These are phyloP conservation scores for Sporothrix euskadiensis DNA, from an alignment of 2,329 filamentous ascomycete genomes.

Conservation along the genomic window DNA sequence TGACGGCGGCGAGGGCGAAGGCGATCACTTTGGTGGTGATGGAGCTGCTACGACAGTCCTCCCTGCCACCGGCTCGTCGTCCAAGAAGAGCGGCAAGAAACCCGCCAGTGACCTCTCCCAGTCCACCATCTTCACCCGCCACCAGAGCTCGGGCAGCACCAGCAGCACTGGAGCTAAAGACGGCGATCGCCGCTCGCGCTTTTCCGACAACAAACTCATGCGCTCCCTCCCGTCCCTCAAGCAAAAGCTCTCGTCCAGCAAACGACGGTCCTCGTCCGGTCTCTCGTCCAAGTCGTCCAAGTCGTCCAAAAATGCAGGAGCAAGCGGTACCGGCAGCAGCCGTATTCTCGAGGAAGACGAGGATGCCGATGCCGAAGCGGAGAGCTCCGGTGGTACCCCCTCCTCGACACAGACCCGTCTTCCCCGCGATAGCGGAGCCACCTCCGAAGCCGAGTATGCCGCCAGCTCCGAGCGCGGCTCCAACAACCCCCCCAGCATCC, in stretches of 20 bases:
- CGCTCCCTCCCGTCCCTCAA: constrained; percentile 65
- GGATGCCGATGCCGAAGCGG: constrained; percentile 21
- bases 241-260: constrained; percentile 43
- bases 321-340: neutral
- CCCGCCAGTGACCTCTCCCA: constrained; percentile 38
- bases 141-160: constrained; percentile 26
- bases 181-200: constrained; percentile 53
- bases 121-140: constrained; percentile 44
- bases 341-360: constrained; percentile 41
- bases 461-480: neutral
- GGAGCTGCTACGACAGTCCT: constrained; percentile 23
- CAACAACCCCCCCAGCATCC: constrained; percentile 35
- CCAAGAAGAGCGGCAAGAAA: constrained; percentile 21
- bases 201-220: constrained; percentile 66
- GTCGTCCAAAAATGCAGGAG: constrained; percentile 18
- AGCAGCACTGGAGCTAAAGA: constrained; percentile 39
- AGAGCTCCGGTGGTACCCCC: constrained; percentile 12
- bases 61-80: neutral
- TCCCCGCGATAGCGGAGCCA: neutral
- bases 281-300: constrained; percentile 42
- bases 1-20: constrained; percentile 45
- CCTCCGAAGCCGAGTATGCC: neutral
- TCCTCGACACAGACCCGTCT: neutral
- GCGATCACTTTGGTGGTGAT: constrained; percentile 34
- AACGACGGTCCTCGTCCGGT: constrained; percentile 36